These are phyloP conservation scores for Canavalia gladiata DNA, from an alignment of 306 rosid genomes.

Conservation along the genomic window DNA sequence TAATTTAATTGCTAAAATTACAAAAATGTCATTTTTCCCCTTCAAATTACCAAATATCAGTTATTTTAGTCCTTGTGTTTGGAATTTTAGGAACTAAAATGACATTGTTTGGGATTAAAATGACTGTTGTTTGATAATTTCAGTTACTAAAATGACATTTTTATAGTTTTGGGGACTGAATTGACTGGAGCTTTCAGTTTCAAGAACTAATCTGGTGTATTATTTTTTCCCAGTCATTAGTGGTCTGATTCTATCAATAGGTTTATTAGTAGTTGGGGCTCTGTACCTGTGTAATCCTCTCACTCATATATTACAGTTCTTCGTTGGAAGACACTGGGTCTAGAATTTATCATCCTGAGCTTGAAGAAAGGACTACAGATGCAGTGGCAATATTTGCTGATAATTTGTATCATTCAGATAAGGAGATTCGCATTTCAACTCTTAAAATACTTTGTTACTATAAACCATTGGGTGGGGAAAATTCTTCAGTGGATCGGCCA, in stretches of 20 bases:
- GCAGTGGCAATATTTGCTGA: slow-evolving; percentile 68
- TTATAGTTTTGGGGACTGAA: not conserved
- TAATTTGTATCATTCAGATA: slow-evolving; percentile 73
- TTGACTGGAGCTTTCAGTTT: not conserved
- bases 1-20: not conserved
- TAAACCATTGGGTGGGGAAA: slow-evolving; percentile 56
- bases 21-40: not conserved
- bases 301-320: slow-evolving; percentile 57
- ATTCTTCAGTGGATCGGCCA: slow-evolving; percentile 58
- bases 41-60: not conserved
- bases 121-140: not conserved
- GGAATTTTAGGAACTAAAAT: not conserved
- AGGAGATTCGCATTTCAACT: slow-evolving; percentile 75
- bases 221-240: slow-evolving; percentile 6
- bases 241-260: slow-evolving; percentile 6
- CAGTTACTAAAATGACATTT: not conserved
- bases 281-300: slow-evolving; percentile 38
- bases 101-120: not conserved
- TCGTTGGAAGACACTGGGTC: slow-evolving; percentile 54
- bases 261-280: not conserved
- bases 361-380: slow-evolving; percentile 54
- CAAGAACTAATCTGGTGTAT: not conserved
- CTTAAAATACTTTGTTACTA: slow-evolving; percentile 76
- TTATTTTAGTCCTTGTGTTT: not conserved
- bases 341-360: slow-evolving; percentile 62